These are phyloP conservation scores for Emericellopsis atlantica DNA, from an alignment of 2,329 filamentous ascomycete genomes.

Conservation along the genomic window DNA sequence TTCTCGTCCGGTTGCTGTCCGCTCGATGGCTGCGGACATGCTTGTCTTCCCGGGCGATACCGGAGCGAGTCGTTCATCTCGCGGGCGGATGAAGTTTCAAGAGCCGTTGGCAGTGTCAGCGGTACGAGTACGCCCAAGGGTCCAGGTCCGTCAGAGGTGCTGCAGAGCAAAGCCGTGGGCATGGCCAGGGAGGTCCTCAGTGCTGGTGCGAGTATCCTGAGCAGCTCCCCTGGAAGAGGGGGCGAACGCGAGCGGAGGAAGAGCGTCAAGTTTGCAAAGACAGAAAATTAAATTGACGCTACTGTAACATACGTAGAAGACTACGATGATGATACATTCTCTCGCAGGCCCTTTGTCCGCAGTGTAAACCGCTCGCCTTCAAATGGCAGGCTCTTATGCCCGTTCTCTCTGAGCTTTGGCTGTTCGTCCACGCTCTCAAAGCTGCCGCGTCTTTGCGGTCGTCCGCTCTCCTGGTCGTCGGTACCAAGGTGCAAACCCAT, in stretches of 20 bases:
- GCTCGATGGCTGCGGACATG: constrained; percentile 52
- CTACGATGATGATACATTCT: constrained; percentile 20
- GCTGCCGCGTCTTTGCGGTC: constrained; percentile 27
- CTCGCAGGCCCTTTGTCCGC: constrained; percentile 42
- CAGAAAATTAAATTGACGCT: constrained; percentile 10
- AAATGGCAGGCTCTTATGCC: constrained; percentile 26
- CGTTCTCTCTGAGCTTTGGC: constrained; percentile 7
- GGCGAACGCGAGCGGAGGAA: constrained; percentile 43
- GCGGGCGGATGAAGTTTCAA: constrained; percentile 37
- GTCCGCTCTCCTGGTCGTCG: constrained; percentile 2
- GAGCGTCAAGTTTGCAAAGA: constrained; percentile 49
- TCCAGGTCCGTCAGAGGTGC: constrained; percentile 26
- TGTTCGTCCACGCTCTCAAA: constrained; percentile 22
- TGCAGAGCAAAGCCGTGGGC: constrained; percentile 48
- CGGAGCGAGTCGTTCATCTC: constrained; percentile 31
- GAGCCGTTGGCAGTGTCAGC: constrained; percentile 20
- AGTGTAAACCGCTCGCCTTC: constrained; percentile 35
- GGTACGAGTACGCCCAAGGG: constrained; percentile 12
- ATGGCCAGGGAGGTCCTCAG: constrained; percentile 41
- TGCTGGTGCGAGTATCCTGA: constrained; percentile 23
- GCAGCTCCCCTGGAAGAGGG: constrained; percentile 33
- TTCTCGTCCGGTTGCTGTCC: constrained; percentile 48
- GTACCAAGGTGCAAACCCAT: constrained; percentile 13
- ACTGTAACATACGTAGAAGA: too few species aligned
- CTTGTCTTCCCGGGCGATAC: constrained; percentile 46